Conservation (phyloP, 192 early-diverging fungal genomes). For the Umbelopsis vinacea region DNA sequence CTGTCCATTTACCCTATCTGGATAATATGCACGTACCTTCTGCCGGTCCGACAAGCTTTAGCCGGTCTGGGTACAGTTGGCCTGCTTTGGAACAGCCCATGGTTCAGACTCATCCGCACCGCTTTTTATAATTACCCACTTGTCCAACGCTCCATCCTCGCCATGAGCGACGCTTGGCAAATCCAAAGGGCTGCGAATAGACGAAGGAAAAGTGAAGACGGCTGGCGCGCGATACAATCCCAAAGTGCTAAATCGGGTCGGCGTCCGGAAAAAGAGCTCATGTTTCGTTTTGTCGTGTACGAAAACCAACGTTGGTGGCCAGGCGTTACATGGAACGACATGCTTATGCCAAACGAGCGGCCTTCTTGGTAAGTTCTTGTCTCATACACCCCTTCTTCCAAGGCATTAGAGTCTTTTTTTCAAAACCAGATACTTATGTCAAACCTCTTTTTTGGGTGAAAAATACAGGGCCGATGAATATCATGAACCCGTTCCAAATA, state of each 20-base stretch:
- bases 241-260: conserved; percentile 4
- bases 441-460: neutral
- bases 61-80: conserved; percentile 36
- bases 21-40: conserved; percentile 42
- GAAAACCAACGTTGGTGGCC: conserved; percentile 62
- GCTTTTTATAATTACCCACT: conserved; percentile 19
- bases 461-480: conserved; percentile 52
- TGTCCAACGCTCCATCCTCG: neutral
- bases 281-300: conserved; percentile 51
- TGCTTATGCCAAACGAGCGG: conserved; percentile 54
- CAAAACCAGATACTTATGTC: neutral
- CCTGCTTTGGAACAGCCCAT: conserved; percentile 51
- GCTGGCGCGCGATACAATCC: conserved; percentile 6
- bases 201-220: neutral
- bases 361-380: conserved; percentile 46
- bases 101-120: conserved; percentile 44
- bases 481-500: conserved; percentile 49
- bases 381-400: neutral
- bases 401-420: neutral
- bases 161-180: neutral
- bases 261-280: conserved; percentile 32
- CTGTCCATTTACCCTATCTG: conserved; percentile 41
- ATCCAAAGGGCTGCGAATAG: neutral
- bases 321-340: conserved; percentile 53
- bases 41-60: conserved; percentile 43